Evolutionary conservation across 306 rosid species (phyloP), one percentile per base, ranked within the genome.

Genomic region (Mimosa pudica): DNA sequence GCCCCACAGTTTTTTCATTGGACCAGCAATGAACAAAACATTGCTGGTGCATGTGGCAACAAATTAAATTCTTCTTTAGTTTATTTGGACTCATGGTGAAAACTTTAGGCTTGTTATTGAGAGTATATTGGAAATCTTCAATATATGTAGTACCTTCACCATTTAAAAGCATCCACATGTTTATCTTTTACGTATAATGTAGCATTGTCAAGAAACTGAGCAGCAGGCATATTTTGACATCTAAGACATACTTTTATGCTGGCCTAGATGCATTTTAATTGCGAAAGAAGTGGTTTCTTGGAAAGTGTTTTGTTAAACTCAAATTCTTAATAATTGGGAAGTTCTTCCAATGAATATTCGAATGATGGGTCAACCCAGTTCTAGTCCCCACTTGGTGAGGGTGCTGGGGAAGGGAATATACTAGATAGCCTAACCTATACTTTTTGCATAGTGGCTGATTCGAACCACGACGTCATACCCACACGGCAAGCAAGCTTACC

Each of bases 261-360:
- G 75, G 17, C 35, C 24, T 71, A 38, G 42, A 49, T 49, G 14
- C 20, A 71, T 24, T 35, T 49, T 20, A 14, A 14, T 32, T 18
- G 58, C 12, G n/a, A 72, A 52, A 55, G 24, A 51, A 18, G 32
- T 42, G 35, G 54, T 64, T 65, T 74, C 24, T 36, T 80, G 17
- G 3, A 66, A 42, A 65, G 76, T n/a, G 57, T 60, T 44, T 66
- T 24, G 36, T 20, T 64, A 18, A 67, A 32, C 20, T 55, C 8
- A 13, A 81, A 74, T 35, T 81, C 62, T 67, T 57, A 47, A 45
- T 14, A 55, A 58, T 32, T 68, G 38, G 30, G 30, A 24, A 24
- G 30, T 24, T 18, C 62, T 47, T 41, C 20, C 42, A 54, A 58
- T 18, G 51, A 64, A 71, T 57, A 24, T 24, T 24, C 30, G 1